Evolutionary conservation across 2,329 filamentous ascomycete species (phyloP).

Genomic region (Xylariales sp.): DNA sequence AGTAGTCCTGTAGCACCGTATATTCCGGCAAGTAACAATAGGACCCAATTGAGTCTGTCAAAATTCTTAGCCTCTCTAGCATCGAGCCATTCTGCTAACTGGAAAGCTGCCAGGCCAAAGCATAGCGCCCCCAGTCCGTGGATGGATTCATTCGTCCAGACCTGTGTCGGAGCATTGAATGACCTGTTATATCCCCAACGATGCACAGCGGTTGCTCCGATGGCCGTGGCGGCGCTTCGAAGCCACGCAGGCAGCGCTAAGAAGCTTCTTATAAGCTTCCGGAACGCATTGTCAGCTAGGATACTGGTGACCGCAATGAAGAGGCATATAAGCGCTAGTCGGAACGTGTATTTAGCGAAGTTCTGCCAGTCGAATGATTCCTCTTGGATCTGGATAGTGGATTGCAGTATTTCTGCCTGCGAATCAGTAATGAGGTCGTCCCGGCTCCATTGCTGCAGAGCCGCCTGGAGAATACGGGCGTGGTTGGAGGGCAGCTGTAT

Average conservation of each 20-base stretch:
- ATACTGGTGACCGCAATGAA: slow-evolving; percentile 7
- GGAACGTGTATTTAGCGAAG: slow-evolving; percentile 13
- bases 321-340: slow-evolving; percentile 10
- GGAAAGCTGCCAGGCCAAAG: slow-evolving; percentile 9
- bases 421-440: slow-evolving; percentile 6
- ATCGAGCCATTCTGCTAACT: slow-evolving; percentile 5
- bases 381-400: slow-evolving; percentile 6
- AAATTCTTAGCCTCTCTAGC: not conserved
- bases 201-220: not conserved
- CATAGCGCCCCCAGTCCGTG: slow-evolving; percentile 10
- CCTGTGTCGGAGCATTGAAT: not conserved
- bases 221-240: slow-evolving; percentile 3
- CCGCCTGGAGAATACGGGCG: no score
- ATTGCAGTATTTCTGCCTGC: slow-evolving; percentile 7
- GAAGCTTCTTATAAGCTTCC: slow-evolving; percentile 6
- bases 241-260: slow-evolving; percentile 3
- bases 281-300: slow-evolving; percentile 1
- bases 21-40: slow-evolving; percentile 7
- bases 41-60: not conserved
- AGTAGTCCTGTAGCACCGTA: slow-evolving; percentile 8
- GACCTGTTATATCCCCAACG: not conserved
- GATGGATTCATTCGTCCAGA: slow-evolving; percentile 11
- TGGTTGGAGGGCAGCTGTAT: no score
- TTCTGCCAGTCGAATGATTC: slow-evolving; percentile 10
- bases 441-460: slow-evolving; percentile 10